Evolutionary conservation across 345 rosid genomes (phyloP).

Genomic region (Brassica rapa): DNA sequence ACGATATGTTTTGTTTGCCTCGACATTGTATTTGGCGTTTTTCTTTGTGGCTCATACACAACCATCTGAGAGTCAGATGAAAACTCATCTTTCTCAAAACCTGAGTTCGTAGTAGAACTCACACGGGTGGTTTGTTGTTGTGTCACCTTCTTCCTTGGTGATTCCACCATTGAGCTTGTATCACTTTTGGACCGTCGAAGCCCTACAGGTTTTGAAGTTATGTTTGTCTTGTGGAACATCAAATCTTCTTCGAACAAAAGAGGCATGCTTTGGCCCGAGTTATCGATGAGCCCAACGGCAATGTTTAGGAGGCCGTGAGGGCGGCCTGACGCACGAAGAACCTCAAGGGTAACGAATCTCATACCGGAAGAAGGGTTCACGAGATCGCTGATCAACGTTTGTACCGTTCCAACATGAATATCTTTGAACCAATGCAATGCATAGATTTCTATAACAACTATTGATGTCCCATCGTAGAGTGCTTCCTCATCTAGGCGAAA

Average conservation of each 20-base stretch:
- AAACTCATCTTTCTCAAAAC: slow-evolving; percentile 37
- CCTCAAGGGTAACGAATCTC: slow-evolving; percentile 79
- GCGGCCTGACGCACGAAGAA: slow-evolving; percentile 74
- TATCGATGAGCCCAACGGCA: slow-evolving; percentile 75
- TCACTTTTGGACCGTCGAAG: slow-evolving; percentile 78
- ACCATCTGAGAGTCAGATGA: slow-evolving; percentile 33
- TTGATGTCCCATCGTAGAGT: slow-evolving; percentile 63
- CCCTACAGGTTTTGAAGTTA: slow-evolving; percentile 56
- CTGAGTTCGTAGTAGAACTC: slow-evolving; percentile 45
- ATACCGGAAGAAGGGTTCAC: slow-evolving; percentile 46
- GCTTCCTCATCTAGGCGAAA: slow-evolving; percentile 82
- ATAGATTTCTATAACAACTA: slow-evolving; percentile 78
- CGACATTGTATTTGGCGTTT: slow-evolving; percentile 22
- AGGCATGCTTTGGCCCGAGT: slow-evolving; percentile 88
- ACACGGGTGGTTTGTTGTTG: slow-evolving; percentile 11
- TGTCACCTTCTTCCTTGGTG: slow-evolving; percentile 28
- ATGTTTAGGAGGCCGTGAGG: slow-evolving; percentile 88
- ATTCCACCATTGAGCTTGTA: slow-evolving; percentile 59
- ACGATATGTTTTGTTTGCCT: slow-evolving; percentile 23
- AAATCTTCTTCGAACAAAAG: slow-evolving; percentile 44
- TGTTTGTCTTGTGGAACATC: slow-evolving; percentile 35
- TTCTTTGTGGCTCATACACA: slow-evolving; percentile 15
- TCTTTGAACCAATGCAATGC: slow-evolving; percentile 85
- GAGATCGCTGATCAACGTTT: slow-evolving; percentile 63
- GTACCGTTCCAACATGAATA: slow-evolving; percentile 74